Percentiles rank a stretch among this genome's conserved stretches.
These are phyloP conservation scores for Aspergillus ostianus DNA, from an alignment of 495 filamentous ascomycete species.

Conservation along the genomic window DNA sequence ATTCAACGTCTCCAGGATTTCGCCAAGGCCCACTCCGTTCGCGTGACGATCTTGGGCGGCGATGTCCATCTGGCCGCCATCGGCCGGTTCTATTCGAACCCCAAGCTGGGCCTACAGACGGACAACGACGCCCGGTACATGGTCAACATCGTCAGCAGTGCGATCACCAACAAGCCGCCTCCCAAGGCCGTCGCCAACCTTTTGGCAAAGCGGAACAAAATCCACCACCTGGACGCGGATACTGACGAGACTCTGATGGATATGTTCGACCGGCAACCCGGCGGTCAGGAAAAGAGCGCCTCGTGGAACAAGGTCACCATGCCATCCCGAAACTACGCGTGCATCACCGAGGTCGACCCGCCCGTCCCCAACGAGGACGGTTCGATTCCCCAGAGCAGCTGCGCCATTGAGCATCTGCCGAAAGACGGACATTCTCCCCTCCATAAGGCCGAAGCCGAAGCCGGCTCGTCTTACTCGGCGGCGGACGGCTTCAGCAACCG, in stretches of 20 bases:
- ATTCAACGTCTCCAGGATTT: conserved; percentile 72
- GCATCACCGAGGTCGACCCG: conserved; percentile 63
- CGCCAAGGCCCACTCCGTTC: conserved; percentile 66
- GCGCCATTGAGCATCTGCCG: conserved; percentile 26
- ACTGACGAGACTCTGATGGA: conserved; percentile 88
- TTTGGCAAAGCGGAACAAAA: conserved; percentile 80
- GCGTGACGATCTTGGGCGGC: conserved; percentile 80
- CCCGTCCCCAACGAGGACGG: conserved; percentile 27
- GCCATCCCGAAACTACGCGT: conserved; percentile 86
- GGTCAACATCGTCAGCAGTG: conserved; percentile 69
- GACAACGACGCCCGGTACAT: conserved; percentile 70
- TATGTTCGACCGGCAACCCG: conserved; percentile 82
- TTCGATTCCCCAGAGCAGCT: conserved; percentile 11
- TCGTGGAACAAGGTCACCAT: conserved; percentile 78
- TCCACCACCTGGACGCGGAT: conserved; percentile 81
- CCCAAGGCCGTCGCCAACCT: conserved; percentile 87
- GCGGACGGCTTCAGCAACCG: conserved; percentile 51
- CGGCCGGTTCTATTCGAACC: conserved; percentile 72
- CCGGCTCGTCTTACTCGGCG: conserved; percentile 64
- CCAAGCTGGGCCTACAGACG: conserved; percentile 57
- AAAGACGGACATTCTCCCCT: conserved; percentile 67
- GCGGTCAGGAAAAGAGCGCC: conserved; percentile 62
- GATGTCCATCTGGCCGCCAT: conserved; percentile 76
- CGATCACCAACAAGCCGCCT: conserved; percentile 93
- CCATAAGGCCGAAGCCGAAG: conserved; percentile 59